Percentiles rank a stretch among this genome's conserved stretches.
These are phyloP conservation scores for Epichloe sp. DNA, from an alignment of 2,329 filamentous ascomycete species.

Conservation along the genomic window DNA sequence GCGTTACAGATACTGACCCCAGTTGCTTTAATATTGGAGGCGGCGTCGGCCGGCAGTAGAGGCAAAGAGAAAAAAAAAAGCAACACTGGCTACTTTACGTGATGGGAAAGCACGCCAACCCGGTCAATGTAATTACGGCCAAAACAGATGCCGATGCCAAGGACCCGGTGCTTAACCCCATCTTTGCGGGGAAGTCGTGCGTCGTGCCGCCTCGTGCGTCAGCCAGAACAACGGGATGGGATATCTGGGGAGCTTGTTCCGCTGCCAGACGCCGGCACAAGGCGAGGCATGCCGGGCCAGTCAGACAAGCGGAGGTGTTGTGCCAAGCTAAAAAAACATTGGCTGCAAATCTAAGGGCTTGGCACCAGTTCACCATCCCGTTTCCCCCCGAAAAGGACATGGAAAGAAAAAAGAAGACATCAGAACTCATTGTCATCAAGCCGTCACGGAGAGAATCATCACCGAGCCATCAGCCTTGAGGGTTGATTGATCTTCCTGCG, in stretches of 20 bases:
- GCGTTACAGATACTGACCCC: neutral
- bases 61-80: neutral
- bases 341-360: neutral
- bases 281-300: constrained; percentile 4
- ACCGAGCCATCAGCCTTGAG: too few relatives aligned
- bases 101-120: neutral
- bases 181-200: constrained; percentile 3
- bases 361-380: neutral
- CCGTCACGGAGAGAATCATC: too few relatives aligned
- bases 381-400: neutral
- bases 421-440: too few relatives aligned
- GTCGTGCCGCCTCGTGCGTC: too few relatives aligned
- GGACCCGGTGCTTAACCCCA: neutral
- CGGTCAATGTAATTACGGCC: neutral
- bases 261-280: constrained; percentile 4
- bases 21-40: neutral
- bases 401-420: neutral
- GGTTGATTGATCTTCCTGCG: too few relatives aligned
- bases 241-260: neutral
- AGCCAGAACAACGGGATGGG: neutral
- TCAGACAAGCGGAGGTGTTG: neutral
- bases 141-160: neutral
- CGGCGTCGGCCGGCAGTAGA: neutral
- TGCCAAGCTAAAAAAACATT: neutral
- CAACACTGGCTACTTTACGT: neutral